Evolutionary conservation across 345 rosid genomes (phyloP), one percentile per base, ranked within the genome.

Genomic region (Ceriops decandra): DNA sequence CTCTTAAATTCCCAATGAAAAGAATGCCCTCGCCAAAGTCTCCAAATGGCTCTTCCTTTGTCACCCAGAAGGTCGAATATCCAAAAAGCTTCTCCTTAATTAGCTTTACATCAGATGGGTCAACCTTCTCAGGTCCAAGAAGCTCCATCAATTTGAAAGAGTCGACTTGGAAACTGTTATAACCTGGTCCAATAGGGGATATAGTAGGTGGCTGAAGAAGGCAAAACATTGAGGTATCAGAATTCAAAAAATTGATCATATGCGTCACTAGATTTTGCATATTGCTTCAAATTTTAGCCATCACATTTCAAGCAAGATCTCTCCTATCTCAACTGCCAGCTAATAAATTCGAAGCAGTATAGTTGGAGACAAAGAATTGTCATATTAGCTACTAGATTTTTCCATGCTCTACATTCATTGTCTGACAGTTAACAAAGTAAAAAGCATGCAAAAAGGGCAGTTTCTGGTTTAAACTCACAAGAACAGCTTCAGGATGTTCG

Each of bases 1-100:
- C 95, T 81, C 98, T 86, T 68, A 93, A 83, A 77, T 91, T 93
- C 70, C 98, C 97, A 33, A 91, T 85, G 76, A 93, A 91, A 57
- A 93, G 92, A 58, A 82, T 80, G 75, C 98, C 98, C 71, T 93
- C 96, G 4, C 91, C 95, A 20, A 89, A 78, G 65, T 91, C 96
- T 46, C 98, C 98, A 80, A 91, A 93, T 27, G 91, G 92, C 83
- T 93, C 98, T 89, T 93, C 97, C 83, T 88, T 91, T 16, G 95
- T 91, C 27, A 93, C 95, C 98, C 98, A 93, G 57, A 89, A 93
- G 16, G 98, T 89, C 13, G 97, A 80, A 81, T 93, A 91, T 4
- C 98, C 97, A 57, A 93, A 93, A 79, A 89, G 86, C 56, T 76
- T 84, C 27, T 91, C 96, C 81, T 89, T 93, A 59, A 93, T 83